Evolutionary conservation across 2,329 filamentous ascomycete species (phyloP).

Genomic region (Whalleya microplaca): DNA sequence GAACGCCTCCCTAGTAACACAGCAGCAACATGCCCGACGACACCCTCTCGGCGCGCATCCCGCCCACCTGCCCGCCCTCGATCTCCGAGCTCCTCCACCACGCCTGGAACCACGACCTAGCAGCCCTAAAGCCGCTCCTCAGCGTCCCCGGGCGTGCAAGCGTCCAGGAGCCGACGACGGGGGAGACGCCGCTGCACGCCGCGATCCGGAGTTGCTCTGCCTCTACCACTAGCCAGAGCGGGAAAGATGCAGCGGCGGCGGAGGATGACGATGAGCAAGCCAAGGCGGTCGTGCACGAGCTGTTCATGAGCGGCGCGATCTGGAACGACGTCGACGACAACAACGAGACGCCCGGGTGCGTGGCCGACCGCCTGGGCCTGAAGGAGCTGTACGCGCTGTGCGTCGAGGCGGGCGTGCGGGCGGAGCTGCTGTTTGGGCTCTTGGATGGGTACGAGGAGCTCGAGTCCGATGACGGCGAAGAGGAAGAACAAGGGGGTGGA

Average conservation of each 20-base stretch:
- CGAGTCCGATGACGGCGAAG: slow-evolving; percentile 56
- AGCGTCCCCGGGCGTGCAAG: slow-evolving; percentile 67
- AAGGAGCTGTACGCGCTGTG: slow-evolving; percentile 76
- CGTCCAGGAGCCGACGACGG: slow-evolving; percentile 81
- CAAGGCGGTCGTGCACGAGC: slow-evolving; percentile 69
- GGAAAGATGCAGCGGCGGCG: slow-evolving; percentile 42
- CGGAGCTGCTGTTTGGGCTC: slow-evolving; percentile 82
- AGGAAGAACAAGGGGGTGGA: slow-evolving; percentile 51
- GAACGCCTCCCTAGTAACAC: neutral
- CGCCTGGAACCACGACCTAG: slow-evolving; percentile 64
- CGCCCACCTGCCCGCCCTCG: slow-evolving; percentile 53
- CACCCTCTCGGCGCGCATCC: slow-evolving; percentile 57
- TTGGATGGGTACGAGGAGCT: slow-evolving; percentile 82
- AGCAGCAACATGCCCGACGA: slow-evolving; percentile 42
- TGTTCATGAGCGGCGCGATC: slow-evolving; percentile 87
- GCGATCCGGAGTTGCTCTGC: slow-evolving; percentile 76
- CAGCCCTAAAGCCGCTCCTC: slow-evolving; percentile 71
- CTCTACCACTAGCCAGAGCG: no score
- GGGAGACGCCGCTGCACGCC: slow-evolving; percentile 86
- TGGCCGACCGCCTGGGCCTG: slow-evolving; percentile 73
- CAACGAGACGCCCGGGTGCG: slow-evolving; percentile 88
- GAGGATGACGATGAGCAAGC: slow-evolving; percentile 62
- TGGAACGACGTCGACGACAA: slow-evolving; percentile 94
- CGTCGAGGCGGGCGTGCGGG: slow-evolving; percentile 87
- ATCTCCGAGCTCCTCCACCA: slow-evolving; percentile 56